Evolutionary conservation across 345 rosid species (phyloP).

Genomic region (Streptanthus diversifolius): DNA sequence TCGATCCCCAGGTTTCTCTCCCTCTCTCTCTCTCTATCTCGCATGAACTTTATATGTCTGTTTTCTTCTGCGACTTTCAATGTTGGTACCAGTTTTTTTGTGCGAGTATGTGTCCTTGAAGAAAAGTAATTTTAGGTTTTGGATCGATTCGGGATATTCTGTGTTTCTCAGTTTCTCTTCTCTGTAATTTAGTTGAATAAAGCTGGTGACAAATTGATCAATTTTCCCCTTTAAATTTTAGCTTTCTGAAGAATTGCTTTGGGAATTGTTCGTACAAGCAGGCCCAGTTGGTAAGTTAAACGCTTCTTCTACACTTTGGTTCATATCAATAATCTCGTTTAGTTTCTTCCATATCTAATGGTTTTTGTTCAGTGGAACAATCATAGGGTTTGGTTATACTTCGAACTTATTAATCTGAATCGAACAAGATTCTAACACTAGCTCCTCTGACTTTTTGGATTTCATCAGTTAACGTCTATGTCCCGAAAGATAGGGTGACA

Average conservation of each 20-base stretch:
- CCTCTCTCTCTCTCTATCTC: not conserved
- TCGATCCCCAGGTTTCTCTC: slow-evolving; percentile 80
- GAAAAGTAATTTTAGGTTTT: slow-evolving; percentile 1
- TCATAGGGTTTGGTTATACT: not conserved
- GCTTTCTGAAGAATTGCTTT: slow-evolving; percentile 84
- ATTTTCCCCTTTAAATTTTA: slow-evolving; percentile 5
- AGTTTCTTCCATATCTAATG: not conserved
- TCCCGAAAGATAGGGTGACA: slow-evolving; percentile 96
- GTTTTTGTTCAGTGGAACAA: not conserved
- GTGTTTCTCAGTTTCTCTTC: not conserved
- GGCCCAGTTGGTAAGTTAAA: slow-evolving; percentile 83
- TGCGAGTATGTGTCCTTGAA: not conserved
- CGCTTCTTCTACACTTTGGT: not conserved
- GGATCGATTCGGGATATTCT: not conserved
- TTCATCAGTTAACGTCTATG: slow-evolving; percentile 80
- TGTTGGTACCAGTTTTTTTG: too few relatives aligned
- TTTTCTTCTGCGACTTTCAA: not conserved
- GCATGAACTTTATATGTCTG: not conserved
- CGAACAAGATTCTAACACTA: too few relatives aligned
- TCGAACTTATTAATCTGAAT: not conserved
- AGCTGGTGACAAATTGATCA: not conserved
- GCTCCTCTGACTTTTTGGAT: not conserved
- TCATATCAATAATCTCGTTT: not conserved
- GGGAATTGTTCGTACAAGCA: slow-evolving; percentile 97
- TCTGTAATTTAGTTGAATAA: not conserved